Percentiles rank a stretch among this genome's conserved stretches.
Conservation (phyloP, 345 rosid genomes). For the Aquilaria sinensis region DNA sequence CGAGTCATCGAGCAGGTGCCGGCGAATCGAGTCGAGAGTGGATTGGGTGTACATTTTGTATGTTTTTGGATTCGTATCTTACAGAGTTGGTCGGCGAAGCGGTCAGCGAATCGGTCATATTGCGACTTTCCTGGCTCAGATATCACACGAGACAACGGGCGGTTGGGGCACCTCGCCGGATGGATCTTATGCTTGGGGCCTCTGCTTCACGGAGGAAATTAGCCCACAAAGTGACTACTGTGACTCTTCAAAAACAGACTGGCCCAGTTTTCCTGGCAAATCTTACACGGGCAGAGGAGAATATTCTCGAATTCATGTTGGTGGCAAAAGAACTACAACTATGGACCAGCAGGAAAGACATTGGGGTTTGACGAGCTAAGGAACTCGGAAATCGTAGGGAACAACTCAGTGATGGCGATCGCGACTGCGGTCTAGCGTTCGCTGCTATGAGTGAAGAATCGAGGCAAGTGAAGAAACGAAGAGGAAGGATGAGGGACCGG, state of each 20-base stretch:
- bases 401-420: constrained; percentile 66
- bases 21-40: constrained; percentile 43
- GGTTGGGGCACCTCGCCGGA: constrained; percentile 92
- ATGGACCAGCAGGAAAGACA: constrained; percentile 77
- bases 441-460: constrained; percentile 33
- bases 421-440: constrained; percentile 32
- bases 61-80: too few relatives aligned
- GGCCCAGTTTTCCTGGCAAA: constrained; percentile 77
- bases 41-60: constrained; percentile 36
- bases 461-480: constrained; percentile 27
- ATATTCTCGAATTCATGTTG: neutral
- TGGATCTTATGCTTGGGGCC: constrained; percentile 87
- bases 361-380: constrained; percentile 67
- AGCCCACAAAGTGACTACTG: constrained; percentile 65
- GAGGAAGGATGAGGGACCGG: too few relatives aligned
- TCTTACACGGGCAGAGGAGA: constrained; percentile 77
- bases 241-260: constrained; percentile 40
- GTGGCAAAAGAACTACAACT: constrained; percentile 63
- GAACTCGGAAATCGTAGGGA: constrained; percentile 62
- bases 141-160: constrained; percentile 88
- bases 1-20: constrained; percentile 51
- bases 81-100: too few relatives aligned
- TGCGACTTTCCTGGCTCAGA: constrained; percentile 86
- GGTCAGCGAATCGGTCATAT: constrained; percentile 7
- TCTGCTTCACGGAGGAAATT: constrained; percentile 88